phyloP scores from a whole-genome alignment of 768 basidiomycete genomes.

The Hericium erinaceus region DNA sequence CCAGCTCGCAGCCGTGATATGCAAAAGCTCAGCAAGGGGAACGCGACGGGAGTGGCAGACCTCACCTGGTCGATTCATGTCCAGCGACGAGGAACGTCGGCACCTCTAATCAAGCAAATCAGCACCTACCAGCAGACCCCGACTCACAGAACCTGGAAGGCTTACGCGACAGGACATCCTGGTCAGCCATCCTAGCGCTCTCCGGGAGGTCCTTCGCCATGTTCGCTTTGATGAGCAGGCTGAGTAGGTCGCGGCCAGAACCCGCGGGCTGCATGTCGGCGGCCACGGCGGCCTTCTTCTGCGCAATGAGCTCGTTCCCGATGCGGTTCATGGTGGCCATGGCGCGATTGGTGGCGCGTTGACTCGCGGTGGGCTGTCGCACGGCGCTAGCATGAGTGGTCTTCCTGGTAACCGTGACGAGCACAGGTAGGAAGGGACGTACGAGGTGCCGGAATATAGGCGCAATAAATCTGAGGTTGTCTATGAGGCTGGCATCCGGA shows the following conservation, averaged over 20 bases:
- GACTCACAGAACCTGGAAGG: constrained; percentile 1
- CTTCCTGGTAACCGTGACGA: not conserved
- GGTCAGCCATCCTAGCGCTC: constrained; percentile 46
- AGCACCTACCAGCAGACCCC: not conserved
- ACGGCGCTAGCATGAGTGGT: not conserved
- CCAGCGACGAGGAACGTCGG: constrained; percentile 55
- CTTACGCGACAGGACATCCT: constrained; percentile 51
- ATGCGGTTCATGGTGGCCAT: not conserved
- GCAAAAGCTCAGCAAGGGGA: not conserved
- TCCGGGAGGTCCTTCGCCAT: constrained; percentile 50
- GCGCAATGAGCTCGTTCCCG: not conserved
- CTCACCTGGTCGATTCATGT: constrained; percentile 46
- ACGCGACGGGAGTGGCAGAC: not conserved
- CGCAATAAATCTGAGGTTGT: constrained; percentile 18
- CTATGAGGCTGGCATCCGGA: not conserved
- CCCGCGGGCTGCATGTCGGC: constrained; percentile 14
- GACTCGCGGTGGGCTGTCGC: not conserved
- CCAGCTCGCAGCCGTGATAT: constrained; percentile 41
- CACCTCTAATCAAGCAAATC: constrained; percentile 32
- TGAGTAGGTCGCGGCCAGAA: constrained; percentile 50
- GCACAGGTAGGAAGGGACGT: not conserved
- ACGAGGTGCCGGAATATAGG: not conserved
- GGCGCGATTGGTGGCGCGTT: not conserved
- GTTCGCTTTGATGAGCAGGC: constrained; percentile 54
- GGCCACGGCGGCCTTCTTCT: constrained; percentile 25